Evolutionary conservation across 768 basidiomycete genomes (phyloP).

Genomic region (Tulasnella sp.): DNA sequence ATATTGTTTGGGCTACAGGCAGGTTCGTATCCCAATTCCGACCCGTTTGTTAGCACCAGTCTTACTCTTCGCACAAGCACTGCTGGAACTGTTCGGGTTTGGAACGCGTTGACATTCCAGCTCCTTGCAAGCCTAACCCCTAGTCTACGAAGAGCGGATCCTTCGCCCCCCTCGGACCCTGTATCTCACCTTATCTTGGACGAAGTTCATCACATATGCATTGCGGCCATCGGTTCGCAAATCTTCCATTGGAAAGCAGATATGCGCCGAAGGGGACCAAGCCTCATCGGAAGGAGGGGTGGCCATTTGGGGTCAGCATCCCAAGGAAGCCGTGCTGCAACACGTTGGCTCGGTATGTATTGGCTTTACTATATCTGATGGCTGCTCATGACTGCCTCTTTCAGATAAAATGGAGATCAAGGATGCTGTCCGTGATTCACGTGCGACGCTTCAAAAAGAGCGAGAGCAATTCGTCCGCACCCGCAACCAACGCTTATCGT

Average conservation of each 20-base stretch:
- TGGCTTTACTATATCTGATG: not conserved
- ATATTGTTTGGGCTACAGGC: slow-evolving; percentile 50
- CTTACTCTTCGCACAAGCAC: slow-evolving; percentile 35
- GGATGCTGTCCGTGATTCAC: slow-evolving; percentile 49
- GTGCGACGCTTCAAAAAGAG: slow-evolving; percentile 41
- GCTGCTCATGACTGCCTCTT: not conserved
- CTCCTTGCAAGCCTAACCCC: slow-evolving; percentile 38
- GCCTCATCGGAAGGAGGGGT: too few relatives aligned
- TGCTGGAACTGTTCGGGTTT: slow-evolving; percentile 44
- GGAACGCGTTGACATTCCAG: slow-evolving; percentile 53
- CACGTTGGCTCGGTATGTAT: not conserved
- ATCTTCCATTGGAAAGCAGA: slow-evolving; percentile 61
- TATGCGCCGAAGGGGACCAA: slow-evolving; percentile 19
- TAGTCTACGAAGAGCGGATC: slow-evolving; percentile 27
- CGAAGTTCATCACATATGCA: slow-evolving; percentile 36
- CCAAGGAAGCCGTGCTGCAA: not conserved
- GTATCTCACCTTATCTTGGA: slow-evolving; percentile 50
- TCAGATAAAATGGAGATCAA: slow-evolving; percentile 53
- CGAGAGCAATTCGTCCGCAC: slow-evolving; percentile 27
- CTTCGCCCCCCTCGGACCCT: slow-evolving; percentile 32
- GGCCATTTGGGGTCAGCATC: too few relatives aligned
- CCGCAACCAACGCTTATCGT: slow-evolving; percentile 43
- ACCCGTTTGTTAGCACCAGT: not conserved
- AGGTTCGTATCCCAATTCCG: slow-evolving; percentile 12
- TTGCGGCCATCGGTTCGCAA: slow-evolving; percentile 47